These are phyloP conservation scores for Circinella minor DNA, from an alignment of 371 early-diverging fungal genomes.

Conservation along the genomic window DNA sequence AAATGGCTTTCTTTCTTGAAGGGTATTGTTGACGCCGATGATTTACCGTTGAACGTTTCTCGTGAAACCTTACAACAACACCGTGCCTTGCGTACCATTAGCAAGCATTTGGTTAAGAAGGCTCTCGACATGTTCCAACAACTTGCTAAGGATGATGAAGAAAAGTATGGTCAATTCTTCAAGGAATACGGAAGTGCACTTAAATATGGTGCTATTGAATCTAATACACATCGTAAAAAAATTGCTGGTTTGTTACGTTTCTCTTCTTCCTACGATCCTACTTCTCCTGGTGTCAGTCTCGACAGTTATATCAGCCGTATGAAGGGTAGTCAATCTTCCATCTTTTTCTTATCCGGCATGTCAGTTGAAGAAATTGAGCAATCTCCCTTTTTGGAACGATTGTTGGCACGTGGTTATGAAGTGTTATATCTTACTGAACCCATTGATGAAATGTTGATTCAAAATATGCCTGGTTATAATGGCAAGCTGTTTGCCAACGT, in stretches of 20 bases:
- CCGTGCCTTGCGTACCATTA: constrained; percentile 78
- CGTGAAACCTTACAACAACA: constrained; percentile 95
- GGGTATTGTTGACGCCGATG: constrained; percentile 92
- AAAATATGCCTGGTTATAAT: constrained; percentile 74
- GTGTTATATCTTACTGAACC: constrained; percentile 91
- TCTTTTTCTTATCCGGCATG: constrained; percentile 86
- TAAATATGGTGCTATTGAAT: constrained; percentile 90
- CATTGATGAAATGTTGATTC: constrained; percentile 91
- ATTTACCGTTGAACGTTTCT: constrained; percentile 94
- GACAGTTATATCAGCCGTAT: constrained; percentile 89
- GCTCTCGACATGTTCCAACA: constrained; percentile 83
- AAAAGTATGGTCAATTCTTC: constrained; percentile 77
- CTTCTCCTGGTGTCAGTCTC: constrained; percentile 64
- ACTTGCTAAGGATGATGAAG: constrained; percentile 72
- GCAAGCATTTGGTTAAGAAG: constrained; percentile 87
- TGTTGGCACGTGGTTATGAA: constrained; percentile 86
- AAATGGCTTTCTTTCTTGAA: constrained; percentile 74
- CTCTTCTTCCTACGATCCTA: constrained; percentile 66
- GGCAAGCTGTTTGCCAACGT: constrained; percentile 83
- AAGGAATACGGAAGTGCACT: constrained; percentile 73
- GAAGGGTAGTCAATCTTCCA: constrained; percentile 87
- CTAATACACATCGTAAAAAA: constrained; percentile 69
- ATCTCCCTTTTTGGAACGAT: constrained; percentile 88
- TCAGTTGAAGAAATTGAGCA: constrained; percentile 73
- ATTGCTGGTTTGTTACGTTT: constrained; percentile 84